phyloP scores from a whole-genome alignment of 768 basidiomycete genomes.

The Steccherinum ochraceum region DNA sequence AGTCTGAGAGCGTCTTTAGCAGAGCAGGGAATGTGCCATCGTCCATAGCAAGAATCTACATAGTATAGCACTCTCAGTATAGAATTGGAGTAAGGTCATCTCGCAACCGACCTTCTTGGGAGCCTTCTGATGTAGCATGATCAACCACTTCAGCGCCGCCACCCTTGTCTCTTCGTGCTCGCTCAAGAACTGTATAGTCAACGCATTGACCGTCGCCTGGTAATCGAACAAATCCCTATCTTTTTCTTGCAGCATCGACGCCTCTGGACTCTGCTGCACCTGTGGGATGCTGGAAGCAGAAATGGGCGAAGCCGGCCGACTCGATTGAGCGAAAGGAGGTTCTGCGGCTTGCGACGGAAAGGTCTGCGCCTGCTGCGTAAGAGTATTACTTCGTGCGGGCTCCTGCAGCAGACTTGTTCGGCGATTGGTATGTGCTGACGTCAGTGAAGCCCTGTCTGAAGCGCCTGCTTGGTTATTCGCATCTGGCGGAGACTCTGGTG shows the following conservation, averaged over 20 bases:
- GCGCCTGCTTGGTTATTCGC: constrained; percentile 10
- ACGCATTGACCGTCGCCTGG: constrained; percentile 83
- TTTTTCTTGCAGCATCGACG: constrained; percentile 36
- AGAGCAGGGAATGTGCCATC: constrained; percentile 96
- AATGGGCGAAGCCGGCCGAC: constrained; percentile 27
- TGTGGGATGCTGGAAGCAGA: constrained; percentile 21
- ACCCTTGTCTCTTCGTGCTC: constrained; percentile 97
- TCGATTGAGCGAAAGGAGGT: constrained; percentile 12
- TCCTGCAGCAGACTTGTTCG: neutral
- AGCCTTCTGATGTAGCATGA: constrained; percentile 98
- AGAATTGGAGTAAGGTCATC: neutral
- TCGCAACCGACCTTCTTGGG: constrained; percentile 71
- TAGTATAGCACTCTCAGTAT: neutral
- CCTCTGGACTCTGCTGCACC: constrained; percentile 19
- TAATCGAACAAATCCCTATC: constrained; percentile 78
- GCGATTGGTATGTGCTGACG: constrained; percentile 8
- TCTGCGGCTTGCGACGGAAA: neutral
- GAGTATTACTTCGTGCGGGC: neutral
- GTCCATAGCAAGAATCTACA: constrained; percentile 88
- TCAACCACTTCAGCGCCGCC: constrained; percentile 93
- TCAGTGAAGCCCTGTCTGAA: constrained; percentile 12
- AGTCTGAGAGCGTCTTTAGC: constrained; percentile 92
- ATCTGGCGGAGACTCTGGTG: constrained; percentile 39
- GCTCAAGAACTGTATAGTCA: constrained; percentile 91
- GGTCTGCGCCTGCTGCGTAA: neutral